Percentiles rank a stretch among this genome's conserved stretches.
These are phyloP conservation scores for Xylaria sp. DNA, from an alignment of 495 filamentous ascomycete species.

Conservation along the genomic window DNA sequence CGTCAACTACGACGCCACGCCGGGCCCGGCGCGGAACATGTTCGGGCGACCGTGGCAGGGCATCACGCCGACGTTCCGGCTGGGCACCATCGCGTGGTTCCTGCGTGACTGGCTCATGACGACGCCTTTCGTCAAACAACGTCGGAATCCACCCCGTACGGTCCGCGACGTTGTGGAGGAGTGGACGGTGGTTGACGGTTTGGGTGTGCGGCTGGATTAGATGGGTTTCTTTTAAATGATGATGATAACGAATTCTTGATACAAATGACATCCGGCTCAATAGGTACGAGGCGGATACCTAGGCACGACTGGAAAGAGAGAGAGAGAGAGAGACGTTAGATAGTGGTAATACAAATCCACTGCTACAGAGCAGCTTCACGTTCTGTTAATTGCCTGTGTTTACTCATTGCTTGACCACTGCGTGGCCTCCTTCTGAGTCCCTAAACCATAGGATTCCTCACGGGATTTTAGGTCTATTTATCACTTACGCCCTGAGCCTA, in stretches of 20 bases:
- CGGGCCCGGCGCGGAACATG: not conserved
- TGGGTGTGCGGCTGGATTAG: not conserved
- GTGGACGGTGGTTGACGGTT: not conserved
- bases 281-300: too few relatives aligned
- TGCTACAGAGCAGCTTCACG: not conserved
- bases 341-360: not conserved
- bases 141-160: not conserved
- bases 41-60: not conserved
- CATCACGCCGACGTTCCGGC: not conserved
- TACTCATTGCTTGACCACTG: not conserved
- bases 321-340: not conserved
- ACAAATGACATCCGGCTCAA: too few relatives aligned
- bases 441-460: too few relatives aligned
- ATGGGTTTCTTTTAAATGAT: too few relatives aligned
- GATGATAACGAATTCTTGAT: too few relatives aligned
- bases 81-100: slow-evolving; percentile 1
- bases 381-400: not conserved
- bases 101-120: slow-evolving; percentile 6
- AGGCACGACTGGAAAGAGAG: too few relatives aligned
- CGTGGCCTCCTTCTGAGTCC: too few relatives aligned
- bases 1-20: slow-evolving; percentile 12
- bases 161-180: not conserved
- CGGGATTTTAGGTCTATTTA: too few relatives aligned
- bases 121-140: slow-evolving; percentile 13
- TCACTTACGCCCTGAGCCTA: too few relatives aligned